Percentiles rank a stretch among this genome's conserved stretches.
Conservation (phyloP, 164 flowering plant species). For the Vitis riparia region DNA sequence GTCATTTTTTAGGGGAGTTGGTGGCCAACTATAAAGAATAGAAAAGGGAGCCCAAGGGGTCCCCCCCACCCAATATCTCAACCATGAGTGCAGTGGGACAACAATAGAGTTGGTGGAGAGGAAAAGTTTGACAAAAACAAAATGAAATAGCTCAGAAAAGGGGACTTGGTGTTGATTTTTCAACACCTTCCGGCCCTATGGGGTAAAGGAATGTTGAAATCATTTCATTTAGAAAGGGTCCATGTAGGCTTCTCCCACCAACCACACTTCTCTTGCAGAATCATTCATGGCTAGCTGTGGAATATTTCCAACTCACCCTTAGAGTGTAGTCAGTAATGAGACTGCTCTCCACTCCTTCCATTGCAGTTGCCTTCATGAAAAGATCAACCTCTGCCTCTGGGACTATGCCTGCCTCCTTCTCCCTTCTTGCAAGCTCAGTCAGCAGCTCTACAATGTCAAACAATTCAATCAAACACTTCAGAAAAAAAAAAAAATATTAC, state of each 20-base stretch:
- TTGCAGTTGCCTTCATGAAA: constrained; percentile 95
- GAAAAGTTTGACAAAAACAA: neutral
- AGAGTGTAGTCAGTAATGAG: constrained; percentile 92
- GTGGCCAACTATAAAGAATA: no score
- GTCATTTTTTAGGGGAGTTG: no score
- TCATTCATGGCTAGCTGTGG: no score
- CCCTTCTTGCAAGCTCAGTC: constrained; percentile 83
- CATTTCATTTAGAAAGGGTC: no score
- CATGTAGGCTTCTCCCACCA: neutral
- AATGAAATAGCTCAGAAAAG: neutral
- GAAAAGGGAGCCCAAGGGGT: no score
- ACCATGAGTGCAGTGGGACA: no score
- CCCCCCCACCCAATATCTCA: no score
- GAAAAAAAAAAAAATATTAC: neutral
- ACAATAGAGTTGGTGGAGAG: neutral
- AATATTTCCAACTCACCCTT: constrained; percentile 45
- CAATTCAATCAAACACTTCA: neutral
- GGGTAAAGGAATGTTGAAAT: no score
- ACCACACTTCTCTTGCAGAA: neutral
- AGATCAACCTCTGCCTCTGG: constrained; percentile 94
- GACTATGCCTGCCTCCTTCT: constrained; percentile 76
- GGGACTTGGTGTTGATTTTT: neutral
- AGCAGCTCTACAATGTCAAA: constrained; percentile 49
- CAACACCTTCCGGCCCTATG: neutral
- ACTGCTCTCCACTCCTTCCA: constrained; percentile 84